Percentiles rank a stretch among this genome's conserved stretches.
Conservation (phyloP, 176 grass and related monocot species). For the Eleusine indica region DNA sequence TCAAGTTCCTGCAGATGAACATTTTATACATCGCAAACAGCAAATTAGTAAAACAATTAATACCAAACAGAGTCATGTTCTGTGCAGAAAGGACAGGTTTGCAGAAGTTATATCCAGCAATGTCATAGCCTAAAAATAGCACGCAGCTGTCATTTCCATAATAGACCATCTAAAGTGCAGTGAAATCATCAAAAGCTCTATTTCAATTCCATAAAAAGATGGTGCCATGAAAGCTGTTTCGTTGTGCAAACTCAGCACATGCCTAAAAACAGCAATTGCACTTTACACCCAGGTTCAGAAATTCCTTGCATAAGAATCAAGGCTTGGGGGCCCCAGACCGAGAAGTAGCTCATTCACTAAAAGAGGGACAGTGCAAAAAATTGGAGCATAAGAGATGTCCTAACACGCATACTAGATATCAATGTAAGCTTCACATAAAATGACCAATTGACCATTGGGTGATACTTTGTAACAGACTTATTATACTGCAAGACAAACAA, state of each 20-base stretch:
- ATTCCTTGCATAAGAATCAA: not conserved
- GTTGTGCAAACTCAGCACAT: not conserved
- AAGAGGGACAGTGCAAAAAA: not conserved
- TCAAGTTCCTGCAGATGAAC: slow-evolving; percentile 74
- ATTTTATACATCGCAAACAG: not conserved
- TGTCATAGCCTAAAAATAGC: not conserved
- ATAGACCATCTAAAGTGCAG: not conserved
- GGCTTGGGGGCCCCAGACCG: not conserved
- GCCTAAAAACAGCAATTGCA: not conserved
- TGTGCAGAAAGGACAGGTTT: not conserved
- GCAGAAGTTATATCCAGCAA: not conserved
- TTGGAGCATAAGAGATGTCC: not conserved
- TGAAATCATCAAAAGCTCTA: not conserved
- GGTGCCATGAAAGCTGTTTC: not conserved
- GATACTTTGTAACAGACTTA: not conserved
- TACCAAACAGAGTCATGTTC: not conserved
- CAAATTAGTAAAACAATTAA: not conserved
- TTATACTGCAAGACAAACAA: slow-evolving; percentile 8
- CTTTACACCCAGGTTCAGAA: not conserved
- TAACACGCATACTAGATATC: not conserved
- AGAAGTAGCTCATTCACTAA: not conserved
- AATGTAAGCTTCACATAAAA: slow-evolving; percentile 3
- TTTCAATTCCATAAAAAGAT: not conserved
- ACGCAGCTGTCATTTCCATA: not conserved
- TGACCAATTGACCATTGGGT: not conserved